These are phyloP conservation scores for Elsinoe australis DNA, from an alignment of 2,329 filamentous ascomycete genomes.

Conservation along the genomic window DNA sequence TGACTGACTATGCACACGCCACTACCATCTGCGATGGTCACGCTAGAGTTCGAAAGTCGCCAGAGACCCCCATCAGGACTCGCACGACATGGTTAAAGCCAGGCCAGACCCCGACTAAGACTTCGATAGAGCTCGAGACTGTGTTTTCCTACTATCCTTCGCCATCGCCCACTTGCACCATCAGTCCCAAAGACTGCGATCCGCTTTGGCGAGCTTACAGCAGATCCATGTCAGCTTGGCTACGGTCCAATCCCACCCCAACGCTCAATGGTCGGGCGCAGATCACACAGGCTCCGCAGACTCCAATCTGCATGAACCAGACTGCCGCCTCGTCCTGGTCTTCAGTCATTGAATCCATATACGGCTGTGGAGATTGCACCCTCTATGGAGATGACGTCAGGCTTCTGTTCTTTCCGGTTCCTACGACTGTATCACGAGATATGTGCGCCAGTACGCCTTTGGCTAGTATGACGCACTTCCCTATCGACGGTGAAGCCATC, in stretches of 20 bases:
- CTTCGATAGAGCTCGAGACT: slow-evolving; percentile 18
- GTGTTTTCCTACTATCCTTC: slow-evolving; percentile 18
- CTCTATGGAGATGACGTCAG: slow-evolving; percentile 28
- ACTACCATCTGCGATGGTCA: slow-evolving; percentile 29
- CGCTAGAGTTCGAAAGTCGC: slow-evolving; percentile 25
- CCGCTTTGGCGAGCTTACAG: slow-evolving; percentile 26
- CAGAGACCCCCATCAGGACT: slow-evolving; percentile 22
- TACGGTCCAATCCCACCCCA: slow-evolving; percentile 16
- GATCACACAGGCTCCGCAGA: slow-evolving; percentile 22
- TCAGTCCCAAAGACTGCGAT: slow-evolving; percentile 26
- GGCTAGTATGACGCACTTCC: slow-evolving; percentile 25
- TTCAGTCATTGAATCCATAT: slow-evolving; percentile 19
- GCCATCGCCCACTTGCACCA: slow-evolving; percentile 24
- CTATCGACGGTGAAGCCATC: slow-evolving; percentile 21
- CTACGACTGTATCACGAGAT: slow-evolving; percentile 24
- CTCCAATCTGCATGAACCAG: slow-evolving; percentile 24
- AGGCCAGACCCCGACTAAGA: slow-evolving; percentile 17
- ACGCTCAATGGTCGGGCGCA: slow-evolving; percentile 4
- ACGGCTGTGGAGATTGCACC: slow-evolving; percentile 28
- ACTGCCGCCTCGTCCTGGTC: slow-evolving; percentile 19
- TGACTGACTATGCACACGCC: slow-evolving; percentile 27
- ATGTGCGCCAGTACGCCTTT: slow-evolving; percentile 27
- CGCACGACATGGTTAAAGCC: slow-evolving; percentile 17
- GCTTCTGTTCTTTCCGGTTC: slow-evolving; percentile 27
- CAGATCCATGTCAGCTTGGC: slow-evolving; percentile 19